Percentiles rank a stretch among this genome's conserved stretches.
phyloP scores from a whole-genome alignment of 768 basidiomycete genomes.

The Tylopilus sp. region DNA sequence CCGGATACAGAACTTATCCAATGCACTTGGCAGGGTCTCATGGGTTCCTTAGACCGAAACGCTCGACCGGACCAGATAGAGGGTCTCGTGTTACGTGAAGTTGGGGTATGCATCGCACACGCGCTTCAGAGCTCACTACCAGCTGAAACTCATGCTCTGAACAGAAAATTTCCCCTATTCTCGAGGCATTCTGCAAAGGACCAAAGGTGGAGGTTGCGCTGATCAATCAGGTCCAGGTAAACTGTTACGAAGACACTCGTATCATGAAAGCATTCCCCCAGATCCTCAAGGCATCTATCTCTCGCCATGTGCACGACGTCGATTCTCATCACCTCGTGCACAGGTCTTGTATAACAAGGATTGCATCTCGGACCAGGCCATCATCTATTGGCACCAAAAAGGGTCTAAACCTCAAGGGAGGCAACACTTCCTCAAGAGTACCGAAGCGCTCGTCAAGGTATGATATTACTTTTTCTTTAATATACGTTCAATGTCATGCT shows the following conservation, averaged over 20 bases:
- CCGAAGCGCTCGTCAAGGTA: conserved; percentile 88
- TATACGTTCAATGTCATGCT: conserved; percentile 27
- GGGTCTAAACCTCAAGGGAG: conserved; percentile 94
- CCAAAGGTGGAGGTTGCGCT: conserved; percentile 91
- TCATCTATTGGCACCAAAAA: conserved; percentile 98
- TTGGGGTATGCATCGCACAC: conserved; percentile 55
- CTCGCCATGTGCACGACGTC: neutral
- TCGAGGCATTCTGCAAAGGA: conserved; percentile 87
- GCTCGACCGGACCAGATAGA: conserved; percentile 92
- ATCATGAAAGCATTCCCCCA: conserved; percentile 94
- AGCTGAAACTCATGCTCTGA: neutral
- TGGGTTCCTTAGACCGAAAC: conserved; percentile 84
- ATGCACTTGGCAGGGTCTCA: conserved; percentile 91
- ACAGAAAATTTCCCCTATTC: conserved; percentile 78
- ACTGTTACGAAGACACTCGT: conserved; percentile 95
- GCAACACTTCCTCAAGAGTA: conserved; percentile 90
- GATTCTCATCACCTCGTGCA: conserved; percentile 10
- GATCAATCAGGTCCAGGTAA: conserved; percentile 92
- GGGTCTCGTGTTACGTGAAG: conserved; percentile 81
- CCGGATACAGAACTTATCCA: conserved; percentile 81
- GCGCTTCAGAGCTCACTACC: neutral
- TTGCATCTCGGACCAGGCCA: conserved; percentile 92
- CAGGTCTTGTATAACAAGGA: conserved; percentile 95
- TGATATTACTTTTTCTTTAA: conserved; percentile 3
- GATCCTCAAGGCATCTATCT: conserved; percentile 70